Evolutionary conservation across 768 basidiomycete genomes (phyloP).

Genomic region (Amanita subjunquillea): DNA sequence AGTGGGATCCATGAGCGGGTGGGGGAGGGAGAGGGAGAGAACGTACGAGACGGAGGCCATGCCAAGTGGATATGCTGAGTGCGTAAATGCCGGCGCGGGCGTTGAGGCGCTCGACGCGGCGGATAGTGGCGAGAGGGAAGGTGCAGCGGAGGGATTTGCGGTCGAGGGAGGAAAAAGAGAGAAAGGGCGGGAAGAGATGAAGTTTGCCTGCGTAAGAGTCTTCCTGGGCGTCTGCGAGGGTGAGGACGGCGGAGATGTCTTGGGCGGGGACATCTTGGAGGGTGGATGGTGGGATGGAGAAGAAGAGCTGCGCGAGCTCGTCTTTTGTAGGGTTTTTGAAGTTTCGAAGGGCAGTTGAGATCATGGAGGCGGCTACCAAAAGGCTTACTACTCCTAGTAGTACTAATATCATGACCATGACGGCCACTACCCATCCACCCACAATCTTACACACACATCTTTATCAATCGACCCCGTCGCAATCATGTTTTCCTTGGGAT

Average conservation of each 20-base stretch:
- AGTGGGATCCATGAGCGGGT: background rate
- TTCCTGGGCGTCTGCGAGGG: constrained; percentile 73
- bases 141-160: constrained; percentile 88
- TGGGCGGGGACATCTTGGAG: constrained; percentile 36
- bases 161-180: constrained; percentile 86
- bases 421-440: constrained; percentile 40
- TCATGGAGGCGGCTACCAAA: constrained; percentile 25
- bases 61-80: constrained; percentile 90
- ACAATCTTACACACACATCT: constrained; percentile 75
- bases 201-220: constrained; percentile 93
- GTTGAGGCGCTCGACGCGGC: constrained; percentile 90
- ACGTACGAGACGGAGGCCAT: constrained; percentile 85
- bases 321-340: constrained; percentile 93
- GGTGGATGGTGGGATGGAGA: constrained; percentile 57
- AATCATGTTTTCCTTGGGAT: constrained; percentile 79
- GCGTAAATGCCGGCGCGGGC: constrained; percentile 93
- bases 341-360: constrained; percentile 79
- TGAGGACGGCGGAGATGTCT: constrained; percentile 86
- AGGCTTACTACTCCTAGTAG: too few species aligned
- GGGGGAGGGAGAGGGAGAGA: background rate
- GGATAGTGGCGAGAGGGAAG: constrained; percentile 83
- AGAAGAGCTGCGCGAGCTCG: constrained; percentile 75
- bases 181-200: constrained; percentile 79
- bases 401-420: too few species aligned
- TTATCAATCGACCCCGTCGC: constrained; percentile 82